Base-by-base conservation (phyloP, 192 early-diverging fungal species). In the Lobulomyces angularis region DNA sequence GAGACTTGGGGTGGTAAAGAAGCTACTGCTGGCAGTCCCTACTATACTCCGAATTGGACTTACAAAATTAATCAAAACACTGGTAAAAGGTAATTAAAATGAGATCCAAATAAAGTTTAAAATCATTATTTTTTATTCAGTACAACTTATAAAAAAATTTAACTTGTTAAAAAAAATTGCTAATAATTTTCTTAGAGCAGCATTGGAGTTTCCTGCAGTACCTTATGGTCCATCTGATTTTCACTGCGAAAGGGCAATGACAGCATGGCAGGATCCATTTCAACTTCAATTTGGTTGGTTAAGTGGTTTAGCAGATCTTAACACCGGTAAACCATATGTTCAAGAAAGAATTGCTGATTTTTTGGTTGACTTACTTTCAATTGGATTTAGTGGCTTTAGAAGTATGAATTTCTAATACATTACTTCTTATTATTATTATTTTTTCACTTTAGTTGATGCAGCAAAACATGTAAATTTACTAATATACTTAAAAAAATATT, bases 191-290 rank as follows among this genome's bases (percentile, higher is more conserved):
- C n/a, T n/a, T n/a, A n/a, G n/a, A 12, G 48, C 53, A 9, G 50
- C 16, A 9, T 18, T 55, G 24, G 50, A 55, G 41, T 55, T 27
- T 41, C 53, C 53, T 11, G 38, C 53, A 12, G 53, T 55, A 6
- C 53, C 53, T 5, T 55, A 34, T 16, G 52, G 52, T 14, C 53
- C 53, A n/a, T 21, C 21, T 6, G 51, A 55, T 20, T 55, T 55
- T 25, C 53, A 55, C 52, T 55, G 53, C 41, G 53, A 55, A 43
- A 9, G 49, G 9, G 14, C 17, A 3, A n/a, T n/a, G n/a, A n/a
- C n/a, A n/a, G n/a, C n/a, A n/a, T n/a, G n/a, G n/a, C n/a, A n/a
- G n/a, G n/a, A n/a, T n/a, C n/a, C n/a, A n/a, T n/a, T n/a, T n/a
- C n/a, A n/a, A n/a, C 12, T 55, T 21, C 24, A 31, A 18, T 17